Evolutionary conservation across 768 basidiomycete species (phyloP).

Genomic region (Russula brevipes): DNA sequence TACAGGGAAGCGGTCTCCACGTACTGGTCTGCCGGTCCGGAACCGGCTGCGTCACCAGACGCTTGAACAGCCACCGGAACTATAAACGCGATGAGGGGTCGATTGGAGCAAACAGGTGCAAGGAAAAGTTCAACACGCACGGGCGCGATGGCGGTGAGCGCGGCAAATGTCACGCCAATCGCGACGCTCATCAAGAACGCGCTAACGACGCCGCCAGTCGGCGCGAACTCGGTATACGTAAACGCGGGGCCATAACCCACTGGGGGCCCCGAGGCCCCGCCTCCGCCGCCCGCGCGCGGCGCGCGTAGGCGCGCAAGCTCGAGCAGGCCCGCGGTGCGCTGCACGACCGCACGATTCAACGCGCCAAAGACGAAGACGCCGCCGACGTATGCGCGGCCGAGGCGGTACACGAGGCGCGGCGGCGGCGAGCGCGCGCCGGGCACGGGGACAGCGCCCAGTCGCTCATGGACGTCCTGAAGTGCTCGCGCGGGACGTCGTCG

Average conservation of each 20-base stretch:
- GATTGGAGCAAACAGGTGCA: background rate
- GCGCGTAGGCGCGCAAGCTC: constrained; percentile 29
- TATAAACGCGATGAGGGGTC: constrained; percentile 27
- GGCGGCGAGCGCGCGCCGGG: constrained; percentile 34
- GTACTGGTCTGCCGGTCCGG: constrained; percentile 62
- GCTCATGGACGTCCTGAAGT: constrained; percentile 29
- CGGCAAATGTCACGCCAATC: constrained; percentile 24
- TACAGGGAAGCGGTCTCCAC: constrained; percentile 26
- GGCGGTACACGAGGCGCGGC: constrained; percentile 34
- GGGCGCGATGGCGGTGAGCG: constrained; percentile 27
- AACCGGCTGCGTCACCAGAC: constrained; percentile 49
- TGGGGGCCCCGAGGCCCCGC: constrained; percentile 7
- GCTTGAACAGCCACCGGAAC: constrained; percentile 55
- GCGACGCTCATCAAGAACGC: constrained; percentile 39
- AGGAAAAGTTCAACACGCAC: constrained; percentile 24
- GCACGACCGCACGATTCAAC: constrained; percentile 46
- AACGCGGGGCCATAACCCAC: constrained; percentile 62
- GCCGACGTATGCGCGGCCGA: constrained; percentile 33
- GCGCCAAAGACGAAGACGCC: constrained; percentile 38
- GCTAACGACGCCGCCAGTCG: constrained; percentile 37
- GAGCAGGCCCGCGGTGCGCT: constrained; percentile 53
- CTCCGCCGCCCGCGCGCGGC: background rate
- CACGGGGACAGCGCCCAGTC: constrained; percentile 40
- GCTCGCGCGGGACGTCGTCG: constrained; percentile 34
- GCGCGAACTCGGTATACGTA: constrained; percentile 68